Evolutionary conservation across 108 stramenopile species (phyloP), one percentile per base, ranked within the genome.

Genomic region (Schizochytrium sp.): DNA sequence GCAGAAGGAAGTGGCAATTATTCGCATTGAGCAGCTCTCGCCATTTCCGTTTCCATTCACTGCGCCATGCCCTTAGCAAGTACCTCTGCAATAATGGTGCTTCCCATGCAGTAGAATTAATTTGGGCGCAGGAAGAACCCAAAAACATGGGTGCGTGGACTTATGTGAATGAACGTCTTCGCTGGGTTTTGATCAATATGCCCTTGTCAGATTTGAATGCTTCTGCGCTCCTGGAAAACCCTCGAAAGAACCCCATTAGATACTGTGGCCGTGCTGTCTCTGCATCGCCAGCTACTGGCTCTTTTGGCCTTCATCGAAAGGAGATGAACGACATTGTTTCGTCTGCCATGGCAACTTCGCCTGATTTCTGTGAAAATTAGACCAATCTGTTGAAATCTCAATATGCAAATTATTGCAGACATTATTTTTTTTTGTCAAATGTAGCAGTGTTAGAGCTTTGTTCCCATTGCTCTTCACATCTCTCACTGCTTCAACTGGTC

Each of bases 1-100:
- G 19, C 44, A 88, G 46, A 46, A 28, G 57, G 89, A 57, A 4
- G 72, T 88, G n/a, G 89, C 89, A 7, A 89, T 99, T 89, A 94
- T 97, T 87, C 94, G 98, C 61, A 88, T 99, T 56, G 99, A 99
- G 94, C 98, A 99, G 91, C 94, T 99, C 89, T 96, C 98, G 42
- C 99, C 99, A 12, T 99, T 99, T 90, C 96, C 99, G 46, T 98
- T 98, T 90, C 98, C 98, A 98, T 90, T 92, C 94, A 57, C 94
- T 98, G 83, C 97, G 97, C 57, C 88, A 93, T 41, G 95, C 94
- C 89, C 93, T 89, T 61, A 90, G 87, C 56, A 91, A 90, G 69
- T 99, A 97, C 92, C 87, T 90, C 57, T 97, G 97, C 90, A 98
- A 40, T 50, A 46, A 89, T n/a, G 55, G 10, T 12, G 64, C 19